Evolutionary conservation across 352 stramenopile genomes (phyloP).

Genomic region (Phytopythium boreale): DNA sequence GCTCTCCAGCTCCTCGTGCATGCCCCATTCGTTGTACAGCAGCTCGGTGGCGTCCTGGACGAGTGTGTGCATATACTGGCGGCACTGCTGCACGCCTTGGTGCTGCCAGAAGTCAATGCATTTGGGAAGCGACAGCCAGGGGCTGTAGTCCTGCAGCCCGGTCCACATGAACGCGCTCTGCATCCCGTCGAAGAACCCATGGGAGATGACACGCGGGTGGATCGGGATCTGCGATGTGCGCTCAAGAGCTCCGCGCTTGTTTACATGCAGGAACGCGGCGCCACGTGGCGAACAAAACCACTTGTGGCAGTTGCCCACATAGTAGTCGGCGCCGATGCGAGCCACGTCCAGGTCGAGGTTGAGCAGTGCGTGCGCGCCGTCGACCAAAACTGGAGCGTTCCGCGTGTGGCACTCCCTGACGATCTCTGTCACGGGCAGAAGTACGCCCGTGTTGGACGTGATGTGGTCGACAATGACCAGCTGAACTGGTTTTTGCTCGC

Average conservation of each 20-base stretch:
- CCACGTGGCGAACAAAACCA: conserved; percentile 91
- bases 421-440: conserved; percentile 81
- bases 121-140: conserved; percentile 80
- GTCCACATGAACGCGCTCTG: conserved; percentile 93
- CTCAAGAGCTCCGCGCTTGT: conserved; percentile 4
- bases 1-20: conserved; percentile 36
- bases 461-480: conserved; percentile 92
- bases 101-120: conserved; percentile 85
- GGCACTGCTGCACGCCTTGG: conserved; percentile 36
- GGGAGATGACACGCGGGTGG: conserved; percentile 85
- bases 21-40: conserved; percentile 55
- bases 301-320: conserved; percentile 94
- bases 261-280: conserved; percentile 86
- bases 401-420: conserved; percentile 52
- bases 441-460: conserved; percentile 91
- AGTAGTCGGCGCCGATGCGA: conserved; percentile 85
- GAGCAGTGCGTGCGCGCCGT: conserved; percentile 90
- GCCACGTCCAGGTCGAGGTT: conserved; percentile 76
- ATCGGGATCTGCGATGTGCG: conserved; percentile 16
- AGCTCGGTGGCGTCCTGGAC: conserved; percentile 48
- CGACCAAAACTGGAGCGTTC: conserved; percentile 68
- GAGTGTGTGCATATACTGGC: conserved; percentile 67
- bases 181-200: conserved; percentile 88
- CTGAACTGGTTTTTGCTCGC: conserved; percentile 20
- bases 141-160: conserved; percentile 90